These are phyloP conservation scores for Alternaria arbusti DNA, from an alignment of 2,329 filamentous ascomycete species.

Conservation along the genomic window DNA sequence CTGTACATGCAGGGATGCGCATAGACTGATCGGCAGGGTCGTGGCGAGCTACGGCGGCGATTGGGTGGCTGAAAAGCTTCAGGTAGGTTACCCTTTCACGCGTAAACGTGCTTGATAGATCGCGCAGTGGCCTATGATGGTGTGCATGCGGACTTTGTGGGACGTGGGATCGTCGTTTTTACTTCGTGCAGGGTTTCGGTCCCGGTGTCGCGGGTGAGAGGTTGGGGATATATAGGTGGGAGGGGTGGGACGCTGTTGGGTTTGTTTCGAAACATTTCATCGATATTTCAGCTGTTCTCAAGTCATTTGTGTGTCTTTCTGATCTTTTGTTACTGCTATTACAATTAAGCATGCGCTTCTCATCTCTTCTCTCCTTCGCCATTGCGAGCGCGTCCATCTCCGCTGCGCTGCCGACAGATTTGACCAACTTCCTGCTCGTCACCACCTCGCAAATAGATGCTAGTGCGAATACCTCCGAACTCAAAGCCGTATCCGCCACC, in stretches of 20 bases:
- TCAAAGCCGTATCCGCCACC: slow-evolving; percentile 47
- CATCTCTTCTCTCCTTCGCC: slow-evolving; percentile 11
- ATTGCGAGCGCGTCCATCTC: slow-evolving; percentile 5
- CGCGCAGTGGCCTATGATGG: neutral
- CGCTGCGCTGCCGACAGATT: slow-evolving; percentile 19
- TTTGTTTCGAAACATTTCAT: neutral
- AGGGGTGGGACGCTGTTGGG: neutral
- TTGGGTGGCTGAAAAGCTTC: slow-evolving; percentile 14
- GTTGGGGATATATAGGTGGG: neutral
- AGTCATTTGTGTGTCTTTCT: neutral
- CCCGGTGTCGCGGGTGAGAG: neutral
- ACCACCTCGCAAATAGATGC: slow-evolving; percentile 42
- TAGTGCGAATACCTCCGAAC: slow-evolving; percentile 35
- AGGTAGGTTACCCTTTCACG: neutral
- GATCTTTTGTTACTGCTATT: neutral
- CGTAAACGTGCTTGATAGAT: neutral
- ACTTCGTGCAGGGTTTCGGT: neutral
- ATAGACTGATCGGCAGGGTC: slow-evolving; percentile 16
- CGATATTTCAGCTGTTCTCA: neutral
- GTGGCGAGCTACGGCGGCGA: neutral
- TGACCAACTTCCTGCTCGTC: slow-evolving; percentile 49
- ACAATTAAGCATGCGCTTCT: slow-evolving; percentile 18
- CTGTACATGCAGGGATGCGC: slow-evolving; percentile 9
- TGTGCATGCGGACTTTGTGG: neutral
- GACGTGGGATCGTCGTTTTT: neutral